Conservation (phyloP, 1,284 basidiomycete species). For the Rhodotorula sp. region DNA sequence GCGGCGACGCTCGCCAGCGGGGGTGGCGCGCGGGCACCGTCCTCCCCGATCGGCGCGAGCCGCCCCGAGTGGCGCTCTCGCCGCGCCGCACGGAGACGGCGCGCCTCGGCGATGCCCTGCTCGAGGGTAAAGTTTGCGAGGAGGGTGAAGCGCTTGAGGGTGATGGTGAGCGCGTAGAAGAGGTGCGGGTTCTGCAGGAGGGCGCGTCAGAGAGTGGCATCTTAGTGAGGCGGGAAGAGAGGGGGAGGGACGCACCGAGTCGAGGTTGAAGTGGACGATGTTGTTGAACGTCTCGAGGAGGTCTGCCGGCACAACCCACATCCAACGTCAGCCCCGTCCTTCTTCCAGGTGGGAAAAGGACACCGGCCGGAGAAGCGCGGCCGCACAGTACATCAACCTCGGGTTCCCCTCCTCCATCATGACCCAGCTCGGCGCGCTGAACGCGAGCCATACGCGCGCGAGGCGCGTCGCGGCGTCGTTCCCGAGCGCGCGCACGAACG, state of each 20-base stretch:
- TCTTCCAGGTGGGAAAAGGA: too few relatives aligned
- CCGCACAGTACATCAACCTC: constrained; percentile 85
- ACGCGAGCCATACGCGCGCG: constrained; percentile 82
- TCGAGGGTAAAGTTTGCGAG: constrained; percentile 85
- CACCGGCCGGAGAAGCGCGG: constrained; percentile 30
- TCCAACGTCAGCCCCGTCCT: neutral
- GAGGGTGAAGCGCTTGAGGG: constrained; percentile 79
- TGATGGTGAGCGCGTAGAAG: constrained; percentile 78
- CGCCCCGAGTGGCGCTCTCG: constrained; percentile 54
- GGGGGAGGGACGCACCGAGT: constrained; percentile 21
- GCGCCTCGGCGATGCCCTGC: constrained; percentile 78
- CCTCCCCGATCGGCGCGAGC: constrained; percentile 2
- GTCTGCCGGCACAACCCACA: neutral
- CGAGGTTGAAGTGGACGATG: constrained; percentile 60
- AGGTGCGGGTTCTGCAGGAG: constrained; percentile 76
- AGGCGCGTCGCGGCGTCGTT: constrained; percentile 73
- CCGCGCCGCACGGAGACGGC: constrained; percentile 69
- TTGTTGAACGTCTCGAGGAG: constrained; percentile 90
- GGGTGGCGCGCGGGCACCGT: neutral
- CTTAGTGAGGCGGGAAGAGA: constrained; percentile 49
- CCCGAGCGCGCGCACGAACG: constrained; percentile 49
- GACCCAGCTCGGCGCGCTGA: constrained; percentile 83
- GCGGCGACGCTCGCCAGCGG: neutral
- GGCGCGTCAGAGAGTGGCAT: constrained; percentile 55
- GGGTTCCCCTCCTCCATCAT: constrained; percentile 93